phyloP scores from a whole-genome alignment of 495 filamentous ascomycete species.

The Podospora conica region DNA sequence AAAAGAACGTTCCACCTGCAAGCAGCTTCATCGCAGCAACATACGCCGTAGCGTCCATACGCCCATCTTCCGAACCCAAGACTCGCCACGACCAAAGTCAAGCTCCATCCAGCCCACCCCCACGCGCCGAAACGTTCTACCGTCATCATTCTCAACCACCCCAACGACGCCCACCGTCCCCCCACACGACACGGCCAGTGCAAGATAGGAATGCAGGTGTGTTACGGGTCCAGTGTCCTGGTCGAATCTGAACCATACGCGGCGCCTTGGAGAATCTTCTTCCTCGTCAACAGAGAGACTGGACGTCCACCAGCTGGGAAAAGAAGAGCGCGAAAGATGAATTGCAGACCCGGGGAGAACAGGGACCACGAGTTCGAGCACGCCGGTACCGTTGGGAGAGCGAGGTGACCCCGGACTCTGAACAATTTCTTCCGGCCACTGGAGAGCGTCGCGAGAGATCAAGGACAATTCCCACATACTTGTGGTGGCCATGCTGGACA shows the following conservation, averaged over 20 bases:
- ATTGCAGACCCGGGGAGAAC: not conserved
- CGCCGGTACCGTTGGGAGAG: not conserved
- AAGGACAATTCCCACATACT: too few species aligned
- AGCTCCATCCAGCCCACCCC: not conserved
- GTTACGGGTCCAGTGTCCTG: not conserved
- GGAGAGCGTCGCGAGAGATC: too few species aligned
- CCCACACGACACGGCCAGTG: not conserved
- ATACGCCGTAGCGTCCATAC: not conserved
- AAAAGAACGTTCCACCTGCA: too few species aligned
- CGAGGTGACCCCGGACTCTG: not conserved
- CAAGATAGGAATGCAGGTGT: not conserved
- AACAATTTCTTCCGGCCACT: not conserved
- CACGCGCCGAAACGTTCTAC: not conserved
- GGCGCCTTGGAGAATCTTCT: not conserved
- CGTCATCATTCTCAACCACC: not conserved
- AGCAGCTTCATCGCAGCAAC: not conserved
- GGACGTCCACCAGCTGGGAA: not conserved
- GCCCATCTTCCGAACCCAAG: not conserved
- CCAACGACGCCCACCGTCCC: not conserved
- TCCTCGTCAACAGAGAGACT: not conserved
- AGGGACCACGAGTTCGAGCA: not conserved
- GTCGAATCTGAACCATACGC: not conserved
- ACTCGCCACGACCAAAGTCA: too few species aligned
- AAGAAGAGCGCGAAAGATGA: not conserved
- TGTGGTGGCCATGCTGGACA: not conserved